Evolutionary conservation across 108 stramenopile species (phyloP).

Genomic region (Seminavis robusta): DNA sequence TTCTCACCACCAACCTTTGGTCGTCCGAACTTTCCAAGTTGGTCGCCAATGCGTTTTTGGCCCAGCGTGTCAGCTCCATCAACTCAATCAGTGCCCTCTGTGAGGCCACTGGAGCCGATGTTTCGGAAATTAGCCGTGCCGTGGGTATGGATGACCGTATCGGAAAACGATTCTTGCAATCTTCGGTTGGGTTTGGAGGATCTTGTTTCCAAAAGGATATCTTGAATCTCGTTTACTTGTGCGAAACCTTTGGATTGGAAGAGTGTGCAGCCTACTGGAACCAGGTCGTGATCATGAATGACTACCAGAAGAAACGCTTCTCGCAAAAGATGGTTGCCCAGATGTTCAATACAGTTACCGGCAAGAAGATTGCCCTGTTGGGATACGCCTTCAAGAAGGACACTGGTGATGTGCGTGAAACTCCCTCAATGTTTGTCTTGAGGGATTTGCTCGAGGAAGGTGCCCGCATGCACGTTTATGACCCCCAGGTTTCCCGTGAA

Average conservation of each 20-base stretch:
- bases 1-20: conserved; percentile 98
- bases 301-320: conserved; percentile 99
- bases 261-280: conserved; percentile 99
- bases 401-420: conserved; percentile 99
- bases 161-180: conserved; percentile 94
- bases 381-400: conserved; percentile 99
- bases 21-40: conserved; percentile 98
- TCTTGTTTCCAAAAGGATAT: conserved; percentile 99
- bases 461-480: conserved; percentile 93
- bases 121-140: conserved; percentile 93
- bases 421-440: conserved; percentile 95
- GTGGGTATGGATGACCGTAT: conserved; percentile 98
- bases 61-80: conserved; percentile 98
- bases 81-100: conserved; percentile 99
- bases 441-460: conserved; percentile 93
- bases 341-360: conserved; percentile 99
- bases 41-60: conserved; percentile 99
- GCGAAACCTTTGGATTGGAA: conserved; percentile 94
- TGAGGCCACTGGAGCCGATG: conserved; percentile 97
- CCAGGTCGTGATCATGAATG: conserved; percentile 98
- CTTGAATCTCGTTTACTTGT: conserved; percentile 99
- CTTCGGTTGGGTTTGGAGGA: conserved; percentile 98
- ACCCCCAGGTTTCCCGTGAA: conserved; percentile 96
- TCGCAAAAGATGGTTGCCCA: conserved; percentile 90
- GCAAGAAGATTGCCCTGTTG: conserved; percentile 97